Conservation (phyloP, 768 basidiomycete genomes). For the Pleurotus citrinopileatus region DNA sequence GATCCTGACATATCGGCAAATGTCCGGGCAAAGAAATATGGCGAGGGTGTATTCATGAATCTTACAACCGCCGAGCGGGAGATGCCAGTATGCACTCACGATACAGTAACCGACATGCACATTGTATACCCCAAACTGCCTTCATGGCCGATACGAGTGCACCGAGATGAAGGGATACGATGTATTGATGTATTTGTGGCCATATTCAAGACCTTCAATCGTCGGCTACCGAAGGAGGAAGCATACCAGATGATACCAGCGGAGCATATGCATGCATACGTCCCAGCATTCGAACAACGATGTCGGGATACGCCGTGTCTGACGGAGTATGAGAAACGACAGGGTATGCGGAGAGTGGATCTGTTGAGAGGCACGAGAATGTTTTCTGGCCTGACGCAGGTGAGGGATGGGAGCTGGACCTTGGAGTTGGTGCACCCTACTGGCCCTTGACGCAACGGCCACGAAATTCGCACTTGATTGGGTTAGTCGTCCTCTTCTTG, state of each 20-base stretch:
- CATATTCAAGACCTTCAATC: conserved; percentile 48
- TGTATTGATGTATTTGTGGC: conserved; percentile 59
- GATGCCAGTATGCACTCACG: conserved; percentile 41
- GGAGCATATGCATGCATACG: conserved; percentile 25
- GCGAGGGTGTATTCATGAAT: conserved; percentile 16
- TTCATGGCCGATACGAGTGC: conserved; percentile 38
- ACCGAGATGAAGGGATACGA: conserved; percentile 39
- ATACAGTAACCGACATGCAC: conserved; percentile 43
- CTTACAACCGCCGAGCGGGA: conserved; percentile 36
- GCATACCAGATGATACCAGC: conserved; percentile 18
- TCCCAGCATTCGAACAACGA: conserved; percentile 42
- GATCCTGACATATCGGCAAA: conserved; percentile 25
- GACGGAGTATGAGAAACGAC: conserved; percentile 35
- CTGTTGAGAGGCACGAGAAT: conserved; percentile 47
- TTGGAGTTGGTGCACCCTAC: conserved; percentile 18
- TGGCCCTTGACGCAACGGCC: background rate
- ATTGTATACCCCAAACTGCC: conserved; percentile 40
- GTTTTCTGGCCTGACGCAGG: conserved; percentile 49
- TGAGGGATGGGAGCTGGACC: conserved; percentile 32
- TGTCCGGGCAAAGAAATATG: conserved; percentile 18
- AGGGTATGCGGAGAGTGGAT: conserved; percentile 58
- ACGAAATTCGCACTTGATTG: background rate
- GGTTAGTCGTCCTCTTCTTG: background rate
- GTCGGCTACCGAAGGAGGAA: conserved; percentile 44
- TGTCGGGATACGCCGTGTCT: conserved; percentile 41